Evolutionary conservation across 2,329 filamentous ascomycete genomes (phyloP).

Genomic region (Epichloe hybrida): DNA sequence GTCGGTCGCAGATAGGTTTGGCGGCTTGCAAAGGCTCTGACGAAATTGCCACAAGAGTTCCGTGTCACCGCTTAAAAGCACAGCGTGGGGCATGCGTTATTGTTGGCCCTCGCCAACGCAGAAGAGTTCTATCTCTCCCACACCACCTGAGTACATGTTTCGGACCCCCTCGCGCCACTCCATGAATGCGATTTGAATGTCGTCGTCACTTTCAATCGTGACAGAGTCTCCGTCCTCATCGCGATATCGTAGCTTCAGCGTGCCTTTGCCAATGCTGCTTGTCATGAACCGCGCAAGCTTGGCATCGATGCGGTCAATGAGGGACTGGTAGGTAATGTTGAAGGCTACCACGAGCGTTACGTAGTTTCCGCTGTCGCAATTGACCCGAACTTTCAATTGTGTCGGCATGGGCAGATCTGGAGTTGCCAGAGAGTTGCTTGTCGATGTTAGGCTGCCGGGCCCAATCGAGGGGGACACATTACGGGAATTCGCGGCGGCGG

Average conservation of each 20-base stretch:
- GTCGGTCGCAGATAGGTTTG: not conserved
- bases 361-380: slow-evolving; percentile 73
- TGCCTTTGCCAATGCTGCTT: slow-evolving; percentile 69
- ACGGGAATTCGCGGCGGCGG: slow-evolving; percentile 25
- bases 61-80: not conserved
- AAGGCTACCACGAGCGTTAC: slow-evolving; percentile 92
- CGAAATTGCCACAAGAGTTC: not conserved
- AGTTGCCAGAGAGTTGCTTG: slow-evolving; percentile 21
- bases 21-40: not conserved
- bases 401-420: slow-evolving; percentile 44
- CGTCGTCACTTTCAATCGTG: slow-evolving; percentile 87
- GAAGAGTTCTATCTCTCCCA: slow-evolving; percentile 84
- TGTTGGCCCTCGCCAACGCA: slow-evolving; percentile 42
- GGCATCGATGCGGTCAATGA: slow-evolving; percentile 90
- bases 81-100: not conserved
- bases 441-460: slow-evolving; percentile 17
- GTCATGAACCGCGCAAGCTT: slow-evolving; percentile 81
- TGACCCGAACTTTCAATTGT: slow-evolving; percentile 91
- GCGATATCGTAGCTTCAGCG: slow-evolving; percentile 75
- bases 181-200: slow-evolving; percentile 89
- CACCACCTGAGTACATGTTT: slow-evolving; percentile 48
- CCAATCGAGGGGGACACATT: slow-evolving; percentile 34
- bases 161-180: slow-evolving; percentile 69
- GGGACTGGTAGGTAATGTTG: slow-evolving; percentile 85
- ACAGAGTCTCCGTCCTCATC: slow-evolving; percentile 91